phyloP scores from a whole-genome alignment of 148 eudicot genomes.

The Rhododendron henanense region DNA sequence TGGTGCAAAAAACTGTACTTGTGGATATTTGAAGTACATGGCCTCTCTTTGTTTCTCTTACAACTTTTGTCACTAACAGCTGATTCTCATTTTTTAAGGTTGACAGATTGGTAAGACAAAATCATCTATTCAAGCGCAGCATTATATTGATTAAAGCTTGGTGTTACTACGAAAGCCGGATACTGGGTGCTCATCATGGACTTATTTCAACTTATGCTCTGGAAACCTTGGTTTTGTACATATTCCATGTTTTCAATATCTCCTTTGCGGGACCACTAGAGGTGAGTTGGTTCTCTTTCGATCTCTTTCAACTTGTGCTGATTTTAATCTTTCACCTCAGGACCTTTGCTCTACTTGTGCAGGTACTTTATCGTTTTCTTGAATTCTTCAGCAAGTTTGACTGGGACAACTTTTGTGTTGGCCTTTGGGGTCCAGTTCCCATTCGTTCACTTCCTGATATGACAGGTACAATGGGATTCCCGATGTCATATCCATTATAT shows the following conservation, averaged over 20 bases:
- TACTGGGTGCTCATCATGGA: conserved; percentile 98
- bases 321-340: conserved; percentile 10
- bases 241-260: conserved; percentile 90
- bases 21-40: not conserved
- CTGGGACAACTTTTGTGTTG: conserved; percentile 87
- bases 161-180: conserved; percentile 97
- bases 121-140: conserved; percentile 93
- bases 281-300: conserved; percentile 29
- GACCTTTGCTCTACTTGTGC: conserved; percentile 11
- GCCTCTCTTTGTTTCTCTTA: not conserved
- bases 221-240: conserved; percentile 93
- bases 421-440: conserved; percentile 93
- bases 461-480: conserved; percentile 35
- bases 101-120: conserved; percentile 68
- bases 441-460: conserved; percentile 76
- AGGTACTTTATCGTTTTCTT: conserved; percentile 92
- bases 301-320: conserved; percentile 9
- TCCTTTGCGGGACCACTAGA: conserved; percentile 88
- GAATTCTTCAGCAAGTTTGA: conserved; percentile 93
- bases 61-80: not conserved
- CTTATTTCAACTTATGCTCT: conserved; percentile 93
- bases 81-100: conserved; percentile 38
- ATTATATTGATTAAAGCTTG: conserved; percentile 92
- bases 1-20: not conserved
- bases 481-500: not conserved